Base-by-base conservation (phyloP, 169 alveolate genomes). In the Cryptosporidium sp. region DNA sequence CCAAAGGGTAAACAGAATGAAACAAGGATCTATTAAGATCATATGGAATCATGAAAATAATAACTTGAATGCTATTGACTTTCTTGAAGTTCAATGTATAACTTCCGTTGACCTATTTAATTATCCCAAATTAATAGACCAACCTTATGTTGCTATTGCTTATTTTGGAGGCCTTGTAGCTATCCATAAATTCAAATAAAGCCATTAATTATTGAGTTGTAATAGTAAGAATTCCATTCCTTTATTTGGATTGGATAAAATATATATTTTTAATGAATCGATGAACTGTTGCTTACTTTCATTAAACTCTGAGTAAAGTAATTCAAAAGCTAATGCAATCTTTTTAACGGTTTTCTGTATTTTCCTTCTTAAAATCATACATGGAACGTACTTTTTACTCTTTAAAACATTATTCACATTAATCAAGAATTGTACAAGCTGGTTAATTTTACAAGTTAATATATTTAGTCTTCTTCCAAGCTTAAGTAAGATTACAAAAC, bases 151-250 rank as follows among this genome's bases (percentile, higher is more conserved):
- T 14, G 89, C 89, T 31, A 80, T 80, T 10, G 56, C 89, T 21
- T 80, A 80, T 65, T 80, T 80, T 31, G 89, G 89, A 60, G 89
- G 89, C 35, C 10, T 80, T 7, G 52, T 80, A 18, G 89, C 75
- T 16, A 80, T 80, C 23, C 75, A 80, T 45, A 60, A 62, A 31
- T 65, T 80, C 23, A 6, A 45, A n/a, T 73, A 58, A 56, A 18
- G 5, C 12, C 6, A 37, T 67, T 14, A 33, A 39, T 18, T 70
- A 44, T 33, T 80, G 9, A 80, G 45, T 45, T 80, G 75, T 62
- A 61, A 42, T 31, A 44, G 52, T 37, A 75, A 80, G 33, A 31
- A 48, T 21, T 61, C 48, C 31, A 72, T 16, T 6, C 39, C 85
- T 33, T 39, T 80, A 4, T 60, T 33, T n/a, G 72, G 33, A 62